Conservation (phyloP, 345 rosid genomes). For the Hevea brasiliensis region DNA sequence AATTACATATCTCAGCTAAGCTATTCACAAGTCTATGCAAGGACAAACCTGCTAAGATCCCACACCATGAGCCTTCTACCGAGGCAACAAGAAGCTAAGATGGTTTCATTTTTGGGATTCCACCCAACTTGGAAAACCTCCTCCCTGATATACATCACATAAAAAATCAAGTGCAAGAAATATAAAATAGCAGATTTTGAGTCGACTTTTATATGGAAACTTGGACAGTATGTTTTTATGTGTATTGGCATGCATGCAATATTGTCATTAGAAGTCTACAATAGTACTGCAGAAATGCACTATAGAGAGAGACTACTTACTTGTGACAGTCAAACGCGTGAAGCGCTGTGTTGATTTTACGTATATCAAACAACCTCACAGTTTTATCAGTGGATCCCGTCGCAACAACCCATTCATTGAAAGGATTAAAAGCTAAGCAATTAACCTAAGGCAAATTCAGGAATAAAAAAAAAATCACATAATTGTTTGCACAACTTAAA, state of each 20-base stretch:
- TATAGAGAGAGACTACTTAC: slow-evolving; percentile 40
- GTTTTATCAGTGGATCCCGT: slow-evolving; percentile 99
- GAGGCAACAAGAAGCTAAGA: slow-evolving; percentile 97
- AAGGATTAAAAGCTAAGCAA: slow-evolving; percentile 97
- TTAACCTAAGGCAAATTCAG: slow-evolving; percentile 57
- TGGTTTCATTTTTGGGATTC: slow-evolving; percentile 97
- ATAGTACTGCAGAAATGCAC: background rate
- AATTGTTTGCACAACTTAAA: background rate
- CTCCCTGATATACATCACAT: slow-evolving; percentile 55
- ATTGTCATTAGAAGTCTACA: background rate
- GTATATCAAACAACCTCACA: slow-evolving; percentile 87
- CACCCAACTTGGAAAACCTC: slow-evolving; percentile 99
- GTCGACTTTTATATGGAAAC: background rate
- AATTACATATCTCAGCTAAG: slow-evolving; percentile 1
- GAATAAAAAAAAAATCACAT: slow-evolving; percentile 5
- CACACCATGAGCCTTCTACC: slow-evolving; percentile 99
- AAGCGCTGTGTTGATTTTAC: slow-evolving; percentile 79
- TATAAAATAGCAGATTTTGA: background rate
- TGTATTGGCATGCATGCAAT: background rate
- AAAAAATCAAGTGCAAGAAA: slow-evolving; percentile 7
- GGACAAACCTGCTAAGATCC: slow-evolving; percentile 95
- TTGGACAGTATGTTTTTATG: background rate
- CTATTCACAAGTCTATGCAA: background rate
- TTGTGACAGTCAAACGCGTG: slow-evolving; percentile 96
- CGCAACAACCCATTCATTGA: slow-evolving; percentile 98